Percentiles rank a stretch among this genome's conserved stretches.
Evolutionary conservation across 2,329 filamentous ascomycete genomes (phyloP).

Genomic region (Fusarium transvaalense): DNA sequence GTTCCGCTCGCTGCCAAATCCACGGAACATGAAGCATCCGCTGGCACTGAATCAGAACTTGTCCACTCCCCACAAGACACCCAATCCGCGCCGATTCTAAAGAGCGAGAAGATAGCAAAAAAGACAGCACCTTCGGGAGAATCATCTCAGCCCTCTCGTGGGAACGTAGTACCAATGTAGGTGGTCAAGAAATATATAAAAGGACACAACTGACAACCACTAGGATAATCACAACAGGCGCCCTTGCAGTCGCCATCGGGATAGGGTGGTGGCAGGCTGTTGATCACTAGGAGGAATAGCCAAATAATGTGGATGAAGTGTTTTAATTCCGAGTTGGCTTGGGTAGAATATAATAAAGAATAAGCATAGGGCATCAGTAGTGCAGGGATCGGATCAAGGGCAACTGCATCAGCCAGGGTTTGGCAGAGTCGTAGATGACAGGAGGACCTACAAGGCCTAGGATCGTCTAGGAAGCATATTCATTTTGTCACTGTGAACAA

Average conservation of each 20-base stretch:
- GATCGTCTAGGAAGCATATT: slow-evolving; percentile 24
- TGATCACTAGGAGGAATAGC: slow-evolving; percentile 28
- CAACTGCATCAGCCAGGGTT: slow-evolving; percentile 18
- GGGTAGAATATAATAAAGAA: slow-evolving; percentile 21
- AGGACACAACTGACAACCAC: slow-evolving; percentile 19
- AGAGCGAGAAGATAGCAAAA: slow-evolving; percentile 8
- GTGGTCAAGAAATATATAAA: not conserved
- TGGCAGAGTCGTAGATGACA: slow-evolving; percentile 8
- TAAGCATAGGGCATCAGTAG: slow-evolving; percentile 2
- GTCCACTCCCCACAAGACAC: not conserved
- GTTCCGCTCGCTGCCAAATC: slow-evolving; percentile 6
- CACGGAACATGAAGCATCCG: not conserved
- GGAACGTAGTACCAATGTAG: slow-evolving; percentile 40
- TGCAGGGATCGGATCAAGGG: slow-evolving; percentile 6
- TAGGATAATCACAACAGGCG: slow-evolving; percentile 46
- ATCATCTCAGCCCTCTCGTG: slow-evolving; percentile 21
- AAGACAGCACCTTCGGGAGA: slow-evolving; percentile 11
- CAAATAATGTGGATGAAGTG: not conserved
- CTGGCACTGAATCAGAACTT: not conserved
- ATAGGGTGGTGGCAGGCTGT: slow-evolving; percentile 46
- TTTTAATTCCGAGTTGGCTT: slow-evolving; percentile 11
- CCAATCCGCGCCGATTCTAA: not conserved
- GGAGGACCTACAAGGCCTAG: slow-evolving; percentile 28
- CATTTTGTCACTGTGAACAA: slow-evolving; percentile 18
- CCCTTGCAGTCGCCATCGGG: slow-evolving; percentile 44